Conservation (phyloP, 2,329 filamentous ascomycete species). For the Rutstroemia sp. region DNA sequence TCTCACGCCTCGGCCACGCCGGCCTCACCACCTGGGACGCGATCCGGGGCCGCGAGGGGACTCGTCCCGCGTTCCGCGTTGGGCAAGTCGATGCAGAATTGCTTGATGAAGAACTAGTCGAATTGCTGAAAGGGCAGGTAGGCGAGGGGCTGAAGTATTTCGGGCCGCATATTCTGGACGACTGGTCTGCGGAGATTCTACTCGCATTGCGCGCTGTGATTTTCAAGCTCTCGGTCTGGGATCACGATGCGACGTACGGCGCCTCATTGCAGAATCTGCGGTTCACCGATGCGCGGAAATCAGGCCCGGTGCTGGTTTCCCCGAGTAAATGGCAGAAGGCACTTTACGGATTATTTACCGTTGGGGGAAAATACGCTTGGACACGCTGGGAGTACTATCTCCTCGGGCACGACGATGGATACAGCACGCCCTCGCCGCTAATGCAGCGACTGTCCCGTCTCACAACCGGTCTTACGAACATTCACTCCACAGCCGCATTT, state of each 20-base stretch:
- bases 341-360: conserved; percentile 75
- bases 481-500: conserved; percentile 76
- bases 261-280: conserved; percentile 85
- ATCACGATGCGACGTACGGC: conserved; percentile 91
- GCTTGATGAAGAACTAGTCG: conserved; percentile 84
- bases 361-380: conserved; percentile 86
- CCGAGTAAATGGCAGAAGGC: conserved; percentile 80
- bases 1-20: conserved; percentile 47
- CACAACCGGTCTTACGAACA: conserved; percentile 61
- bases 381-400: conserved; percentile 86
- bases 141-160: conserved; percentile 85
- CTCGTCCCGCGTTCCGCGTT: conserved; percentile 80
- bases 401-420: conserved; percentile 67
- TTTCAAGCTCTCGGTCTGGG: conserved; percentile 96
- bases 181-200: conserved; percentile 81
- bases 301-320: conserved; percentile 53
- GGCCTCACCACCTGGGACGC: conserved; percentile 58
- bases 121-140: conserved; percentile 78
- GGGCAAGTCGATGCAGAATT: conserved; percentile 95
- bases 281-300: conserved; percentile 74
- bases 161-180: conserved; percentile 69
- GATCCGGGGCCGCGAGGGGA: conserved; percentile 68
- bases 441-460: conserved; percentile 56
- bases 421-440: conserved; percentile 50
- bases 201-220: conserved; percentile 69